A percentile compares a stretch with the other conserved stretches of the same genome.
phyloP scores from a whole-genome alignment of 306 rosid genomes.

The Glycine soja region DNA sequence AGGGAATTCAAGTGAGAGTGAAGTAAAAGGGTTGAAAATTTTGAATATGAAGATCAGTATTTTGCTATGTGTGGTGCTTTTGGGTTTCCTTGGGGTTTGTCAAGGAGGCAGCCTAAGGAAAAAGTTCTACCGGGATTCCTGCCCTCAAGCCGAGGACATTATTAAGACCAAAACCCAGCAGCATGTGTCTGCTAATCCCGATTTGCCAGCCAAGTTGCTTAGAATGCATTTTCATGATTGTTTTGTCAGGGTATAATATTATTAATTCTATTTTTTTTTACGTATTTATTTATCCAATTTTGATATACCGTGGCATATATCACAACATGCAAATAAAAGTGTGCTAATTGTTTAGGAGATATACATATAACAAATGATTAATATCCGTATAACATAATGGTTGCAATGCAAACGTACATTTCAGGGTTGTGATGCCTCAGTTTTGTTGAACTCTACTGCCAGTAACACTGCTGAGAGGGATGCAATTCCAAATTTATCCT shows the following conservation, averaged over 20 bases:
- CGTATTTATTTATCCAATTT: too few relatives aligned
- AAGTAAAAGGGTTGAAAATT: too few relatives aligned
- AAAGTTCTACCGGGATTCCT: conserved; percentile 52
- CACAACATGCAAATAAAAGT: too few relatives aligned
- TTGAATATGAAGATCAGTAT: conserved; percentile 32
- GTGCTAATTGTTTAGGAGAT: too few relatives aligned
- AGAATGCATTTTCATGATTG: conserved; percentile 75
- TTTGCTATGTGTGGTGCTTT: conserved; percentile 40
- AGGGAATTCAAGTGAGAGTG: too few relatives aligned
- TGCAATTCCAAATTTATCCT: conserved; percentile 52
- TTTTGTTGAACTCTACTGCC: conserved; percentile 59
- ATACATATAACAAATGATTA: too few relatives aligned
- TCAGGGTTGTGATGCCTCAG: conserved; percentile 74
- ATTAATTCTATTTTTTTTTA: too few relatives aligned
- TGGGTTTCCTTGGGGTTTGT: conserved; percentile 49
- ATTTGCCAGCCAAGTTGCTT: conserved; percentile 63
- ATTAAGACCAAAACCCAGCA: conserved; percentile 41
- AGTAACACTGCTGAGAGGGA: conserved; percentile 59
- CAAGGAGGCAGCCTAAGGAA: conserved; percentile 52
- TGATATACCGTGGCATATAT: too few relatives aligned
- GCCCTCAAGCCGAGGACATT: conserved; percentile 58
- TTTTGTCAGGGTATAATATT: conserved; percentile 58
- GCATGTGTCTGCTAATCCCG: conserved; percentile 49
- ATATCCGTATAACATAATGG: too few relatives aligned
- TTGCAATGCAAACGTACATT: neutral